A percentile compares a stretch with the other conserved stretches of the same genome.
These are phyloP conservation scores for Penicillium sp. DNA, from an alignment of 2,329 filamentous ascomycete species.

Conservation along the genomic window DNA sequence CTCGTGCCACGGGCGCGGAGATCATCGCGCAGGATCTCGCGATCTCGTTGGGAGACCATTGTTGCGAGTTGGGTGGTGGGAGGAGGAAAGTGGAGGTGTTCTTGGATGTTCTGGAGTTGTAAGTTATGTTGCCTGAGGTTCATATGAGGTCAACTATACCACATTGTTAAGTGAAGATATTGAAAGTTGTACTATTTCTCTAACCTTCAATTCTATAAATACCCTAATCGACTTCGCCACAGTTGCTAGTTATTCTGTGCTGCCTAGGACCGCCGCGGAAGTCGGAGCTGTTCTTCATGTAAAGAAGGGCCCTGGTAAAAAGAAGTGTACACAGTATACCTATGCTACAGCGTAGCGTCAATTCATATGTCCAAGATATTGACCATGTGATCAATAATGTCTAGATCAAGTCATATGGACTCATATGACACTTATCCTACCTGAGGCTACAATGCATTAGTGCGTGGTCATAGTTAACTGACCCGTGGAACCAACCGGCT, in stretches of 20 bases:
- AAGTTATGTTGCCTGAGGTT: not conserved
- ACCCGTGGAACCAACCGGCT: not conserved
- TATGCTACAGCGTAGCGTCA: no score
- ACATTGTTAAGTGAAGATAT: not conserved
- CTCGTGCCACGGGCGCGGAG: constrained; percentile 39
- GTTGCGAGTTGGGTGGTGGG: constrained; percentile 3
- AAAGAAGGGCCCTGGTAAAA: not conserved
- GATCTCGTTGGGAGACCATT: constrained; percentile 36
- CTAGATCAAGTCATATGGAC: no score
- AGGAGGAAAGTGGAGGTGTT: constrained; percentile 8
- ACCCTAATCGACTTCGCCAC: not conserved
- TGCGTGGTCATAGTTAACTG: constrained; percentile 4
- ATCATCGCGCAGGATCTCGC: constrained; percentile 39
- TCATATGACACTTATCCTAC: no score
- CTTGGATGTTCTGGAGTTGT: constrained; percentile 4
- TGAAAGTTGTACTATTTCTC: not conserved
- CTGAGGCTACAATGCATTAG: not conserved
- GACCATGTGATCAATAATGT: no score
- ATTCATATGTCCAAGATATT: no score
- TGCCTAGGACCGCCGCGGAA: not conserved
- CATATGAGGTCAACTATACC: not conserved
- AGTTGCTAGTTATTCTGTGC: not conserved
- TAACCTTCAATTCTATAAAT: not conserved
- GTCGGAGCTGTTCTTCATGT: not conserved
- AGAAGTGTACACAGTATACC: no score